Conservation (phyloP, 2,329 filamentous ascomycete genomes). For the Penicillium paneum region DNA sequence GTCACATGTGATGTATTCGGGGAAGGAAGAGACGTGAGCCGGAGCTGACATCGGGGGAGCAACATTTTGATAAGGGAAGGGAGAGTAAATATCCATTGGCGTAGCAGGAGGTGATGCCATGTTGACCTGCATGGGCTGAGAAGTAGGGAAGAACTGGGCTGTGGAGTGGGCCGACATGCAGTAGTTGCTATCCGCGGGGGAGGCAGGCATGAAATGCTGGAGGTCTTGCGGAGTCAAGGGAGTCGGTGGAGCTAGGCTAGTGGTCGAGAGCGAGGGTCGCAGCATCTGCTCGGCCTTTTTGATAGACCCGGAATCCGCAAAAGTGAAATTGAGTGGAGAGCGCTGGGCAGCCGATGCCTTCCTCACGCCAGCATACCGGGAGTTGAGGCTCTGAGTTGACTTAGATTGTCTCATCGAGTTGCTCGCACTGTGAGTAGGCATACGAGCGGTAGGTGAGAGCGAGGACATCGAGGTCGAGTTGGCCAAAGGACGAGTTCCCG, state of each 20-base stretch:
- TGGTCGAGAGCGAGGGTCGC: conserved; percentile 35
- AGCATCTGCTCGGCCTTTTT: conserved; percentile 36
- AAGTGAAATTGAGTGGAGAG: conserved; percentile 48
- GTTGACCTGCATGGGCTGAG: conserved; percentile 42
- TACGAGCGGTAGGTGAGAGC: conserved; percentile 41
- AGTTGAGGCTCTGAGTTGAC: conserved; percentile 45
- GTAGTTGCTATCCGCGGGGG: conserved; percentile 39
- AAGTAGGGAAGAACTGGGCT: conserved; percentile 36
- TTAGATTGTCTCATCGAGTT: conserved; percentile 47
- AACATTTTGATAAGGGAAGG: conserved; percentile 37
- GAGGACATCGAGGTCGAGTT: conserved; percentile 42
- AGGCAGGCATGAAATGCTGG: conserved; percentile 41
- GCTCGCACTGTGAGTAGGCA: conserved; percentile 32
- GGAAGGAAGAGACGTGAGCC: conserved; percentile 43
- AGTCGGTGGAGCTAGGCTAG: conserved; percentile 41
- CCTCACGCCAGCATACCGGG: conserved; percentile 46
- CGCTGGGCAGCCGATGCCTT: conserved; percentile 47
- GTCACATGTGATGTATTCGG: conserved; percentile 41
- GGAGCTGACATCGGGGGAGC: conserved; percentile 44
- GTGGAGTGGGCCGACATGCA: conserved; percentile 36
- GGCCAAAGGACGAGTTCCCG: conserved; percentile 37
- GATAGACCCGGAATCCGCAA: conserved; percentile 43
- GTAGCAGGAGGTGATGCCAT: conserved; percentile 46
- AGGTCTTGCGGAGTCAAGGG: conserved; percentile 45
- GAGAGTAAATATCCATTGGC: conserved; percentile 41